A percentile compares a stretch with the other conserved stretches of the same genome.
phyloP scores from a whole-genome alignment of 176 grass and related monocot genomes.

The Zizania latifolia region DNA sequence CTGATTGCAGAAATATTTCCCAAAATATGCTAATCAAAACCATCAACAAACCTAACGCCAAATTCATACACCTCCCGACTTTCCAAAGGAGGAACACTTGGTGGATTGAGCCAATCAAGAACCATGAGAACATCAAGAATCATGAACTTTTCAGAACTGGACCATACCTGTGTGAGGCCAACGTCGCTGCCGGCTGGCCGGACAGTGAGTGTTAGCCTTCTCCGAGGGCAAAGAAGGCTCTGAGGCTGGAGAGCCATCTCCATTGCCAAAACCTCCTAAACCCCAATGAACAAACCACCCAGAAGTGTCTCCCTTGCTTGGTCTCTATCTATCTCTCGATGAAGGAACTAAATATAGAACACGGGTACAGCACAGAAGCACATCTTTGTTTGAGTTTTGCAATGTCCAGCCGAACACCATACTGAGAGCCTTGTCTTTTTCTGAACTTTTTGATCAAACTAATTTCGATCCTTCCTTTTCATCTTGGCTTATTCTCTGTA shows the following conservation, averaged over 20 bases:
- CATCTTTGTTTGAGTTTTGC: constrained; percentile 11
- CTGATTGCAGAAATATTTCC: background rate
- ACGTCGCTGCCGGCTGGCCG: background rate
- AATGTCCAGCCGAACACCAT: background rate
- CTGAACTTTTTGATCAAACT: background rate
- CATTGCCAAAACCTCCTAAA: constrained; percentile 15
- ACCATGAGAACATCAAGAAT: background rate
- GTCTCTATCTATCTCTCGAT: background rate
- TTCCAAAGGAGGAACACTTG: background rate
- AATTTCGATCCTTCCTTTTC: constrained; percentile 6
- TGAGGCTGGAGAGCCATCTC: constrained; percentile 34
- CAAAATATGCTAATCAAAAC: background rate
- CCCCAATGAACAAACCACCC: constrained; percentile 1
- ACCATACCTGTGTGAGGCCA: constrained; percentile 9
- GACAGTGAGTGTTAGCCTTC: background rate
- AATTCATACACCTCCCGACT: no score
- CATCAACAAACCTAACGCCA: background rate
- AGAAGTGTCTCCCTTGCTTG: background rate
- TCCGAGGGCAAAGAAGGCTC: background rate
- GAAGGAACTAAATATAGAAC: background rate
- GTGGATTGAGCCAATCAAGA: background rate
- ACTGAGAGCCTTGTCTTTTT: background rate
- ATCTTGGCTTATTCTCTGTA: background rate
- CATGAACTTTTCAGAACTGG: background rate
- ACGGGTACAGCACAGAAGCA: background rate